Evolutionary conservation across 441 rosid species (phyloP).

Genomic region (Omphalea diandra): DNA sequence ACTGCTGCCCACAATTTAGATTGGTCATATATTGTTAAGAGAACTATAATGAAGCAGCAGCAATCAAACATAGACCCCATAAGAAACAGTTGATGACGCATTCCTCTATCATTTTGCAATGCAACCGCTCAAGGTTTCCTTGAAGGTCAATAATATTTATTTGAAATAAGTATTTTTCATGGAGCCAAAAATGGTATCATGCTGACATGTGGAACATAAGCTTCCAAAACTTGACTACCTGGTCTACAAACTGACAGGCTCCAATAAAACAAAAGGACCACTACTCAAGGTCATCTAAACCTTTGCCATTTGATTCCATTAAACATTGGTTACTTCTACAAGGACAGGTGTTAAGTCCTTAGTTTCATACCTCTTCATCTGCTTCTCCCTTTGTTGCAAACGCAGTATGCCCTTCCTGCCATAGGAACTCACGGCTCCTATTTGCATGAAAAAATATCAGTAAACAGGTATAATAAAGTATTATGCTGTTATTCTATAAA

Average conservation of each 20-base stretch:
- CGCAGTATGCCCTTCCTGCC: conserved; percentile 99
- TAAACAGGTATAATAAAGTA: background rate
- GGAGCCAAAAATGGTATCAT: background rate
- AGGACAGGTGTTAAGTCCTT: background rate
- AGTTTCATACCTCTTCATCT: conserved; percentile 71
- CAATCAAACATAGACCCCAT: background rate
- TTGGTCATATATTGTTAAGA: background rate
- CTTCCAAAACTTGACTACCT: background rate
- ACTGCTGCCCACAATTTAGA: background rate
- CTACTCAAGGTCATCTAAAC: background rate
- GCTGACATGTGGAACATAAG: background rate
- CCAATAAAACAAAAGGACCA: background rate
- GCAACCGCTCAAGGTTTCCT: background rate
- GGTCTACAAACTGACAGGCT: background rate
- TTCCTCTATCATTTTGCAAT: background rate
- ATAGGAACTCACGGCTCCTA: conserved; percentile 98
- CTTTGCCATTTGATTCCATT: background rate
- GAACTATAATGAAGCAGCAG: background rate
- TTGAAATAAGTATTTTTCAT: background rate
- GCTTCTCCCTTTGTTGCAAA: conserved; percentile 92
- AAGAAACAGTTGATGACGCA: background rate
- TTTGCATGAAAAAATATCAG: conserved; percentile 10
- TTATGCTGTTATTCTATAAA: background rate
- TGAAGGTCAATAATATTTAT: background rate
- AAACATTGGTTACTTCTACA: background rate